Evolutionary conservation across 148 eudicot species (phyloP).

Genomic region (Vaccinium macrocarpon): DNA sequence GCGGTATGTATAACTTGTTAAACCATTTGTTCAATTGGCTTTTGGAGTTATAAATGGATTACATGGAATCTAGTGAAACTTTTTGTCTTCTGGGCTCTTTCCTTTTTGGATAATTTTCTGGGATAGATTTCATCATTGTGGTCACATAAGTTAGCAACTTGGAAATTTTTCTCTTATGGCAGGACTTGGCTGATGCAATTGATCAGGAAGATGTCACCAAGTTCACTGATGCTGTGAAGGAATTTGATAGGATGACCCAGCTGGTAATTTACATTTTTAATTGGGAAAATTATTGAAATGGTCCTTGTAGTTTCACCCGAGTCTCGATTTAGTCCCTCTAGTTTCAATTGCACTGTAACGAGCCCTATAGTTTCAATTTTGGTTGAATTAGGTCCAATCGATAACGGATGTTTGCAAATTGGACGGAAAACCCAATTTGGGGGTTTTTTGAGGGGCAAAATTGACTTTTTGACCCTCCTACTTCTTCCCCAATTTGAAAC

Average conservation of each 20-base stretch:
- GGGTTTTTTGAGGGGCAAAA: no score
- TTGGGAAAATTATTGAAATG: no score
- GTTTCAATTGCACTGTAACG: no score
- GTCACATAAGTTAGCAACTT: not conserved
- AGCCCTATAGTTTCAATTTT: no score
- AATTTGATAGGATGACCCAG: conserved; percentile 56
- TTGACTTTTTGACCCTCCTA: no score
- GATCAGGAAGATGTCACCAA: conserved; percentile 55
- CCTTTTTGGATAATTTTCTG: conserved; percentile 9
- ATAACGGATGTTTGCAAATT: no score
- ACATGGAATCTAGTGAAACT: not conserved
- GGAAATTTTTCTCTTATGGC: not conserved
- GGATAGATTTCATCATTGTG: not conserved
- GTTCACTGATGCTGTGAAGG: conserved; percentile 49
- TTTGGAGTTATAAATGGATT: not conserved
- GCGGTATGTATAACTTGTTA: conserved; percentile 30
- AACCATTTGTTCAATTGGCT: not conserved
- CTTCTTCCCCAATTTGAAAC: no score
- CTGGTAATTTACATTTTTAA: conserved; percentile 35
- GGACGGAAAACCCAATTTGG: no score
- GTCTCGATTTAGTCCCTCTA: no score
- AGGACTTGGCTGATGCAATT: conserved; percentile 60
- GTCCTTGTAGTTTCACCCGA: no score
- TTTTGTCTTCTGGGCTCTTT: not conserved
- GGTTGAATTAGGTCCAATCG: no score